Evolutionary conservation across 441 rosid species (phyloP).

Genomic region (Sinapis alba): DNA sequence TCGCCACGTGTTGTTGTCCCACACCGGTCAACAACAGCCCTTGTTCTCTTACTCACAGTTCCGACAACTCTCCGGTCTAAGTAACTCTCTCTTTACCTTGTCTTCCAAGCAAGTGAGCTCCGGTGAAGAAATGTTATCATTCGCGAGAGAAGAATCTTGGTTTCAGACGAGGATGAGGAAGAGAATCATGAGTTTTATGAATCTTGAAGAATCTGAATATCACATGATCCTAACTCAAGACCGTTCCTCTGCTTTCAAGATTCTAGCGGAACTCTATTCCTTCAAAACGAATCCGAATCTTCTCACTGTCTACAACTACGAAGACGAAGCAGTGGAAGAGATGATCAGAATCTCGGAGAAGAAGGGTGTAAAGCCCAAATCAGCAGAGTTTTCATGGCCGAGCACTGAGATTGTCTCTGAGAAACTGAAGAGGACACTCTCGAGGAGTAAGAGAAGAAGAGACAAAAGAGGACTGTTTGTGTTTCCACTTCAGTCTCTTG

Average conservation of each 20-base stretch:
- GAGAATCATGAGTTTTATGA: constrained; percentile 72
- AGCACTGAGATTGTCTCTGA: constrained; percentile 50
- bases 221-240: constrained; percentile 69
- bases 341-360: constrained; percentile 65
- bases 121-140: constrained; percentile 46
- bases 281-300: constrained; percentile 61
- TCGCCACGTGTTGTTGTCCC: constrained; percentile 62
- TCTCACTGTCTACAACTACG: constrained; percentile 76
- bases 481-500: constrained; percentile 81
- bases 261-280: constrained; percentile 75
- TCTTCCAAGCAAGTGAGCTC: constrained; percentile 56
- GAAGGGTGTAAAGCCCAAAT: constrained; percentile 54
- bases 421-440: constrained; percentile 61
- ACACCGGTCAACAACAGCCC: constrained; percentile 65
- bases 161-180: constrained; percentile 52
- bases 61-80: constrained; percentile 20
- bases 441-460: constrained; percentile 36
- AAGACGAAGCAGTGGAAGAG: constrained; percentile 66
- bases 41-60: constrained; percentile 78
- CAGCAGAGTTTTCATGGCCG: constrained; percentile 84
- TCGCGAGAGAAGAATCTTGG: constrained; percentile 53
- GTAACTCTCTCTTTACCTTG: constrained; percentile 49
- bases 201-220: constrained; percentile 74
- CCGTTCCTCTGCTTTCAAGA: constrained; percentile 79
- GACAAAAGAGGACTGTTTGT: constrained; percentile 70